Evolutionary conservation across 192 early-diverging fungal genomes (phyloP), one percentile per base, ranked within the genome.

Genomic region (Umbelopsis sp.): DNA sequence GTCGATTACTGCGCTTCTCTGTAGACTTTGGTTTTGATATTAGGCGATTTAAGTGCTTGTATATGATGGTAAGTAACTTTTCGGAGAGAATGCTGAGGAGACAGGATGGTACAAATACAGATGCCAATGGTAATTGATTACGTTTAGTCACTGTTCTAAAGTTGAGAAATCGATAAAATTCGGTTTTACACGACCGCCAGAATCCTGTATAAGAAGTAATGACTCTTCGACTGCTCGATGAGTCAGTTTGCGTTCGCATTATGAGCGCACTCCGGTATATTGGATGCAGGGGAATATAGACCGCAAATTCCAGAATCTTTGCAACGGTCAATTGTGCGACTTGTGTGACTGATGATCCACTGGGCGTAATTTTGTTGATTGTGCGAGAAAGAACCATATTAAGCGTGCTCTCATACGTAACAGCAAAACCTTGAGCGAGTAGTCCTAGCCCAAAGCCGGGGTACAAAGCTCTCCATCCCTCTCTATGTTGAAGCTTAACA

Each of bases 361-460:
- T 16, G 9, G 11, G 15, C 6, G 49, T 12, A 1, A 22, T 22
- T 37, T 58, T 27, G 13, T 22, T 48, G 18, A 49, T 10, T n/a
- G 47, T 47, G 2, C 8, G 22, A 15, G 27, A 22, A 9, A 72
- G 30, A 4, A 73, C 6, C 15, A 48, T 51, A 10, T 64, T 51
- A 4, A 77, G 21, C 15, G 37, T 1, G 3, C 49, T 66, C 50
- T 79, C 78, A 61, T 75, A 79, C 10, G 46, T 37, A 23, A 67
- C 58, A n/a, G 66, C 64, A 25, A 75, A 13, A 23, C 52, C 70
- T 61, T 79, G 78, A 20, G 72, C 70, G 11, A 75, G 23, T 25
- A 79, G 41, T 2, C 78, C 74, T 44, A 79, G 52, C 7, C 78
- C 78, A 47, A 79, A 72, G 0, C 78, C 78, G 18, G 78, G 67